Conservation (phyloP, 2,329 filamentous ascomycete species). For the Diatrype stigma region DNA sequence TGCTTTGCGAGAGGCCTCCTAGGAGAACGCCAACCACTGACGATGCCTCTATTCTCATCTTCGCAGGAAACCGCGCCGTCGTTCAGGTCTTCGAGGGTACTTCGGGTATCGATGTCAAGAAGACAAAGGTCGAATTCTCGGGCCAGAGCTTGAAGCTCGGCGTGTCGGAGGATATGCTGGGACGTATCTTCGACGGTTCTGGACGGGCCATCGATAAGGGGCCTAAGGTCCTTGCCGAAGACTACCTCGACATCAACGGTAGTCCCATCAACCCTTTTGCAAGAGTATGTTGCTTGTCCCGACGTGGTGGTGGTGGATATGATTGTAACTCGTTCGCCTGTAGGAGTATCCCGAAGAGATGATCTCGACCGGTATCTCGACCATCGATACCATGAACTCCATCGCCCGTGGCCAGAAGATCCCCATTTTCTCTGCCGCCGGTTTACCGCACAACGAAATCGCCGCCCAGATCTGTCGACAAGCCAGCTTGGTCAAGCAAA, state of each 20-base stretch:
- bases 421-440: slow-evolving; percentile 96
- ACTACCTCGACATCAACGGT: slow-evolving; percentile 98
- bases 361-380: slow-evolving; percentile 98
- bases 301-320: not conserved
- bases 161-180: slow-evolving; percentile 99
- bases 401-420: slow-evolving; percentile 99
- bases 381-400: slow-evolving; percentile 97
- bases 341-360: slow-evolving; percentile 99
- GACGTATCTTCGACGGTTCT: slow-evolving; percentile 97
- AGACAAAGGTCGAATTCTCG: slow-evolving; percentile 98
- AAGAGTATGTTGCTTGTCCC: slow-evolving; percentile 57
- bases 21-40: slow-evolving; percentile 11
- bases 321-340: slow-evolving; percentile 14
- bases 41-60: slow-evolving; percentile 13
- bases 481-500: slow-evolving; percentile 78
- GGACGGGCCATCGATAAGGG: slow-evolving; percentile 98
- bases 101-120: slow-evolving; percentile 96
- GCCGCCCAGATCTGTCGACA: slow-evolving; percentile 98
- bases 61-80: slow-evolving; percentile 79
- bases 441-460: slow-evolving; percentile 99
- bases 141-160: slow-evolving; percentile 97
- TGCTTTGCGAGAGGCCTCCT: not conserved
- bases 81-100: slow-evolving; percentile 99
- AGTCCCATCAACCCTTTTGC: slow-evolving; percentile 98
- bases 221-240: slow-evolving; percentile 94